Conservation (phyloP, 805 yeast genomes). For the Hanseniaspora thailandica region DNA sequence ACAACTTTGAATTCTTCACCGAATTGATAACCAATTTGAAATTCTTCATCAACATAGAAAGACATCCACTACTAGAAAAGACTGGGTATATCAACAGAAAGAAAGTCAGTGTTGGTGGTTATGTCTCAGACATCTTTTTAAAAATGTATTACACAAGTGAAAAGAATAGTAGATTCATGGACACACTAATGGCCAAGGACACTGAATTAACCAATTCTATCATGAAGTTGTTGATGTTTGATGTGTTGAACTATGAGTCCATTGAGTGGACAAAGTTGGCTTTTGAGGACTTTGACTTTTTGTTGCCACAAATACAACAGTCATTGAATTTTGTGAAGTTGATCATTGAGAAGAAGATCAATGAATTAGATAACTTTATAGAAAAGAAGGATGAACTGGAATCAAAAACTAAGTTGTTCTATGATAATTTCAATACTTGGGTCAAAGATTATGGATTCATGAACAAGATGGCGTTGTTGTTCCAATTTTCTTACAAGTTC, state of each 20-base stretch:
- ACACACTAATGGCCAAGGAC: not conserved
- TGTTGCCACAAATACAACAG: conserved; percentile 1
- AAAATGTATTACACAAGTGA: conserved; percentile 7
- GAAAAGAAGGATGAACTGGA: not conserved
- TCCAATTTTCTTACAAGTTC: conserved; percentile 7
- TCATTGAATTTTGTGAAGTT: conserved; percentile 5
- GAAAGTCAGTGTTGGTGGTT: not conserved
- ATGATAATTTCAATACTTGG: not conserved
- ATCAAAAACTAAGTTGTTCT: not conserved
- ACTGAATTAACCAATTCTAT: not conserved
- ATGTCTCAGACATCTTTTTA: conserved; percentile 7
- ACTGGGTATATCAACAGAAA: not conserved
- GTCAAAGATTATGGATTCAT: conserved; percentile 3
- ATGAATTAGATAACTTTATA: not conserved
- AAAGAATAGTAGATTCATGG: conserved; percentile 1
- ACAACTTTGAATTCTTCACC: not conserved
- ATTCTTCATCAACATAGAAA: not conserved
- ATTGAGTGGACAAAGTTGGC: not conserved
- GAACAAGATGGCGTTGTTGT: conserved; percentile 3
- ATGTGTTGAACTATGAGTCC: not conserved
- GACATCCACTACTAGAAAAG: not conserved
- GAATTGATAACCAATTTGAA: not conserved
- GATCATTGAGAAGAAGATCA: not conserved
- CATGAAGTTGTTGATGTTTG: not conserved
- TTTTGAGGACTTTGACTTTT: not conserved